Base-by-base conservation (phyloP, 2,329 filamentous ascomycete species). In the Arthrocladium fulminans region DNA sequence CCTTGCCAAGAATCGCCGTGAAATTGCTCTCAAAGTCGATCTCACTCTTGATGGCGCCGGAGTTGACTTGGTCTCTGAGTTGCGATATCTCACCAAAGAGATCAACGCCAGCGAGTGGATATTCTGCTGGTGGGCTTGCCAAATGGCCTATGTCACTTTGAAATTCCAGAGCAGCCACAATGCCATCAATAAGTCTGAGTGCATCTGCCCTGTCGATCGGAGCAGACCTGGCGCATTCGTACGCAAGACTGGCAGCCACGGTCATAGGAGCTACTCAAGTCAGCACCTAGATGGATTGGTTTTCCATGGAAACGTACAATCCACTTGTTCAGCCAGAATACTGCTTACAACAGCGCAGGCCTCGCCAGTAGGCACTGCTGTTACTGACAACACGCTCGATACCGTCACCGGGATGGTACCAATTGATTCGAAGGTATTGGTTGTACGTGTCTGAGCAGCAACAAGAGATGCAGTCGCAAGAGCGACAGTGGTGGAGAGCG, bases 21-120 rank as follows among this genome's bases (percentile, higher is more conserved):
- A 85, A 65, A 24, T 75, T 74, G 3, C 64, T 51, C 54, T 77
- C 72, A 53, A 78, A 77, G 3, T 73, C 69, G 29, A 37, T 34
- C 30, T 49, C 47, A 17, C 22, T 35, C 8, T 3, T 37, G 38
- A 48, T 35, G 22, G 9, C 20, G 13, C 30, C 47, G 4, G 23
- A 35, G 27, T 35, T 13, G 13, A 44, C 40, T 19, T 34, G 39
- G 2, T 13, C 12, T 32, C 47, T 27, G 2, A 80, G 72, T 7
- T 62, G 60, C 45, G 71, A 66, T 3, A 79, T 61, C 1, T 63
- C 65, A 3, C 57, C 68, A 17, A 72, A 56, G n/a, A 79, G 64
- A 52, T 80, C 75, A 22, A 68, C 63, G 1, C 67, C 60, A 1
- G 73, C 68, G 39, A 75, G 67, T 48, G 64, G 63, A 60, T 79